Evolutionary conservation across 352 stramenopile species (phyloP).

Genomic region (Phytophthora cajani): DNA sequence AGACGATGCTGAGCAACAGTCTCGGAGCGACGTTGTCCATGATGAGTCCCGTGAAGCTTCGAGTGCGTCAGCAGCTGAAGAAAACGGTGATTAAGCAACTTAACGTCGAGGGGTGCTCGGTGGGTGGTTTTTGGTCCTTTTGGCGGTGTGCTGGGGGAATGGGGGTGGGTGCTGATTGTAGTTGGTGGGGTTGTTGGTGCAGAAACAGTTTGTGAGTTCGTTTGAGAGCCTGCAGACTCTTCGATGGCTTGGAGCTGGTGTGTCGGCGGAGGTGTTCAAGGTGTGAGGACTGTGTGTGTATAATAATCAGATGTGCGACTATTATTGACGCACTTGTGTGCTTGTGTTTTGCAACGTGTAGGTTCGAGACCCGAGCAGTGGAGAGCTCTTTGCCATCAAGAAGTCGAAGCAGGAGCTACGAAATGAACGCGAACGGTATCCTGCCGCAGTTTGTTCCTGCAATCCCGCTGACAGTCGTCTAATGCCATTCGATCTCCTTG

Average conservation of each 20-base stretch:
- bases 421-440: constrained; percentile 76
- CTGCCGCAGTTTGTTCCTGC: neutral
- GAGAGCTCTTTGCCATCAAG: constrained; percentile 74
- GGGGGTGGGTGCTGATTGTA: constrained; percentile 7
- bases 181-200: constrained; percentile 2
- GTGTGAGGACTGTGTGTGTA: constrained; percentile 22
- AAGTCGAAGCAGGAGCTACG: constrained; percentile 82
- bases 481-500: constrained; percentile 3
- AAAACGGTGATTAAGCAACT: constrained; percentile 41
- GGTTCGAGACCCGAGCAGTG: constrained; percentile 46
- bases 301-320: neutral
- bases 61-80: constrained; percentile 21
- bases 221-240: constrained; percentile 69
- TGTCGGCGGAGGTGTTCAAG: constrained; percentile 80
- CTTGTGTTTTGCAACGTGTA: constrained; percentile 14
- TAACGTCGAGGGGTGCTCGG: constrained; percentile 25
- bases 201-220: constrained; percentile 38
- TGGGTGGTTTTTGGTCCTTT: constrained; percentile 17
- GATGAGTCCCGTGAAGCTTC: constrained; percentile 35
- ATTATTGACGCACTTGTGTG: constrained; percentile 14
- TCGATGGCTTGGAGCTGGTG: constrained; percentile 66
- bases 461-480: neutral
- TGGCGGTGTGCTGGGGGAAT: constrained; percentile 1
- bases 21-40: constrained; percentile 52
- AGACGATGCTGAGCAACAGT: constrained; percentile 30